These are phyloP conservation scores for Chrysosporium queenslandicum DNA, from an alignment of 2,329 filamentous ascomycete species.

Conservation along the genomic window DNA sequence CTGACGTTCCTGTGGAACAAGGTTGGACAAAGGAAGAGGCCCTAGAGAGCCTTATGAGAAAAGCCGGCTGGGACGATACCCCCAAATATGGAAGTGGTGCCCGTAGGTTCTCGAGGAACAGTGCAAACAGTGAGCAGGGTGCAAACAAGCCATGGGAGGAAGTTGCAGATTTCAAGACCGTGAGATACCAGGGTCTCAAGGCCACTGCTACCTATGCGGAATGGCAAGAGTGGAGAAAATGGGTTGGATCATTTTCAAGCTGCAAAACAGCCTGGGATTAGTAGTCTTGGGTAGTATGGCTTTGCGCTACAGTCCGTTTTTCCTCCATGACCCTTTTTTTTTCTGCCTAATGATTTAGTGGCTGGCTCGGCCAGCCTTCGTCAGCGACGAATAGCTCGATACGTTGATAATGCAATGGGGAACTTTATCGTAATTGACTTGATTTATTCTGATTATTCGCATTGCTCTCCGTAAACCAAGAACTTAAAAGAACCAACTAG, in stretches of 20 bases:
- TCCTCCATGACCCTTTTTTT: not conserved
- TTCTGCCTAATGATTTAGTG: too few relatives aligned
- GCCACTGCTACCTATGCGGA: slow-evolving; percentile 59
- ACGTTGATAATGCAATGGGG: too few relatives aligned
- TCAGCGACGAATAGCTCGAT: too few relatives aligned
- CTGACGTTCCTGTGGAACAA: slow-evolving; percentile 83
- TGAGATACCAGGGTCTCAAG: slow-evolving; percentile 80
- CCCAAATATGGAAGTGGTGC: slow-evolving; percentile 27
- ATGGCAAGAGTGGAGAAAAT: slow-evolving; percentile 70
- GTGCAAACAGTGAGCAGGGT: slow-evolving; percentile 22
- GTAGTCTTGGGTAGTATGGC: too few relatives aligned
- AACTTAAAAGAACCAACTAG: too few relatives aligned
- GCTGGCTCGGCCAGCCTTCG: too few relatives aligned
- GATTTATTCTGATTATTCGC: too few relatives aligned
- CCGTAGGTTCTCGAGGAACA: slow-evolving; percentile 33
- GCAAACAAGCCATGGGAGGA: slow-evolving; percentile 55
- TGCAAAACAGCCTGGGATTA: slow-evolving; percentile 8
- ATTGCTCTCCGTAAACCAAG: too few relatives aligned
- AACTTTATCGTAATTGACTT: too few relatives aligned
- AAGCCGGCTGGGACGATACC: slow-evolving; percentile 77
- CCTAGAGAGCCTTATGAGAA: slow-evolving; percentile 78
- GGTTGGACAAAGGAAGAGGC: slow-evolving; percentile 94
- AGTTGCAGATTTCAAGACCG: slow-evolving; percentile 61
- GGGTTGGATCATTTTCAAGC: slow-evolving; percentile 40
- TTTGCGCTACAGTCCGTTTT: too few relatives aligned